Evolutionary conservation across 192 early-diverging fungal genomes (phyloP), one percentile per base, ranked within the genome.

Genomic region (Coemansia furcata): DNA sequence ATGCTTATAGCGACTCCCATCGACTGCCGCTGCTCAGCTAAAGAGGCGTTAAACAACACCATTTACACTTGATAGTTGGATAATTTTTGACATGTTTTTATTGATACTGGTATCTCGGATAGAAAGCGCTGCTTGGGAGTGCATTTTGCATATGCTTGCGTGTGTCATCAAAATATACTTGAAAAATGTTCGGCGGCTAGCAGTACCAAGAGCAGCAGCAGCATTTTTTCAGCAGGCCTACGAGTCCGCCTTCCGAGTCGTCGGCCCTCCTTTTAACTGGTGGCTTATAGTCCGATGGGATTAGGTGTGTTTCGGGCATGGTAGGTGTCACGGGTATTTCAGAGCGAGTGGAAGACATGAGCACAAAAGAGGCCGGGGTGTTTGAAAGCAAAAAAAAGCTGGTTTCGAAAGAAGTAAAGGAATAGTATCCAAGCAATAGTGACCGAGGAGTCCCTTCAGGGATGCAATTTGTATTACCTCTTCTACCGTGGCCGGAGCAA

Each of bases 161-260:
- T 26, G 1, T 26, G 23, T 26, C 23, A 26, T 26, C 23, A 26
- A 49, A 49, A 0, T 4, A 4, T 26, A 26, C 47, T 50, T 50
- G 29, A 10, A 54, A 23, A 57, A 32, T 57, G 15, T 9, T 30
- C 0, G 37, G 15, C 33, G 12, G 57, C 57, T 60, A 60, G 58
- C 58, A 60, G 58, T 60, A 60, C 58, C 58, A 60, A 2, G 58
- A 37, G 37, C 17, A 60, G 36, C 58, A 60, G 37, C 58, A 60
- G 58, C 58, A 60, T 4, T 23, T 39, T 19, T 36, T 38, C 58
- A 60, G 37, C 58, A 35, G 21, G 0, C 8, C 33, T 4, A 19
- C 55, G 15, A 60, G 58, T 23, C 58, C 58, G 21, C 36, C 36
- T n/a, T 39, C 58, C 36, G 57, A 38, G 57, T 59, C 33, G 35